Evolutionary conservation across 208 protist genomes (phyloP).

Genomic region (Leishmania aethiopica): DNA sequence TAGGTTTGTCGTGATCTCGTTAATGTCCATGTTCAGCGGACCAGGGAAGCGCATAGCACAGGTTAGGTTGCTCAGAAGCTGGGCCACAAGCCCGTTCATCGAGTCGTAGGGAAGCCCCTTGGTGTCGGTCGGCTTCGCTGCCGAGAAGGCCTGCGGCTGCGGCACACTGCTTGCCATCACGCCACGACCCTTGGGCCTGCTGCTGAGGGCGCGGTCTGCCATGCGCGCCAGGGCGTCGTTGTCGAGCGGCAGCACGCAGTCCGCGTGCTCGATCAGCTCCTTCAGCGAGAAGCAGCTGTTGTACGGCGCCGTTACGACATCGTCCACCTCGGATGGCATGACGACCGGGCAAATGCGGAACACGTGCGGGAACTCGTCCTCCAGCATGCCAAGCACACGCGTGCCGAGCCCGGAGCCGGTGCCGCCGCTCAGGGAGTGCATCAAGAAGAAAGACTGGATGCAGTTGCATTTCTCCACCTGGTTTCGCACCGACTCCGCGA

Average conservation of each 20-base stretch:
- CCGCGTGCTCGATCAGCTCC: conserved; percentile 93
- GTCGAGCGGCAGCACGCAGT: conserved; percentile 95
- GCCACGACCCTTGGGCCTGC: conserved; percentile 11
- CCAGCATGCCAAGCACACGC: conserved; percentile 90
- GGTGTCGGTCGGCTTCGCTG: conserved; percentile 73
- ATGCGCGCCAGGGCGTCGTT: conserved; percentile 93
- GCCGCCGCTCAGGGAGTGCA: conserved; percentile 96
- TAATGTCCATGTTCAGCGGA: conserved; percentile 97
- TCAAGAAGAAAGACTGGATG: conserved; percentile 95
- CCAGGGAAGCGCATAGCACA: conserved; percentile 95
- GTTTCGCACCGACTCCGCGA: conserved; percentile 83
- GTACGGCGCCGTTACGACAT: conserved; percentile 97
- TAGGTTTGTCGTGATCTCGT: conserved; percentile 97
- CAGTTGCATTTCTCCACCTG: conserved; percentile 95
- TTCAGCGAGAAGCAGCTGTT: conserved; percentile 93
- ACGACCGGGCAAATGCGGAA: conserved; percentile 91
- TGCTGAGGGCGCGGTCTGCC: conserved; percentile 60
- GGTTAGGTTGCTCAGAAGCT: conserved; percentile 95
- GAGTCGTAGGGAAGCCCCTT: conserved; percentile 91
- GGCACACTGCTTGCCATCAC: conserved; percentile 30
- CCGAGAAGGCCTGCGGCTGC: conserved; percentile 50
- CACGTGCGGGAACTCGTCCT: conserved; percentile 93
- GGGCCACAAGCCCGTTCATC: conserved; percentile 97
- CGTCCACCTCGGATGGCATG: conserved; percentile 92
- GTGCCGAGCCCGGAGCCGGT: conserved; percentile 97